These are phyloP conservation scores for Capronia coronata DNA, from an alignment of 2,329 filamentous ascomycete genomes.

Conservation along the genomic window DNA sequence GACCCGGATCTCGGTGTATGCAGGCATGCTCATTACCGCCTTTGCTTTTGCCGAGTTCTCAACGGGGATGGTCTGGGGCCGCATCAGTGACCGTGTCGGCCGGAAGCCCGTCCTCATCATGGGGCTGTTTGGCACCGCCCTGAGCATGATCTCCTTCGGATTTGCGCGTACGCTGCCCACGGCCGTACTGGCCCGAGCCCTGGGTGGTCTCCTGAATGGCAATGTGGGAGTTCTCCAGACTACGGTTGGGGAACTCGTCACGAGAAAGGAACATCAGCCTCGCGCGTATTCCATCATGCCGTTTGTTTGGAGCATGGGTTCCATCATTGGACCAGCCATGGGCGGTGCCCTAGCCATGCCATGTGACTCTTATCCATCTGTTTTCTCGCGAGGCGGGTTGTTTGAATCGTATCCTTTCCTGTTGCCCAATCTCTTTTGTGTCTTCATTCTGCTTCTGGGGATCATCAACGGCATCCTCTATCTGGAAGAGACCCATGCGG, in stretches of 20 bases:
- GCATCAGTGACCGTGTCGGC: constrained; percentile 83
- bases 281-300: constrained; percentile 97
- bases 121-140: constrained; percentile 80
- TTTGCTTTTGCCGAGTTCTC: constrained; percentile 95
- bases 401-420: constrained; percentile 87
- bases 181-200: constrained; percentile 76
- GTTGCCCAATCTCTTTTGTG: constrained; percentile 85
- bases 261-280: constrained; percentile 86
- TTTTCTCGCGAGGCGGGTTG: constrained; percentile 67
- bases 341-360: constrained; percentile 85
- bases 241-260: constrained; percentile 88
- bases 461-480: constrained; percentile 76
- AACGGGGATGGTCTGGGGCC: constrained; percentile 87
- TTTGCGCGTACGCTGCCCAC: constrained; percentile 76
- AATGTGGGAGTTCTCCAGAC: constrained; percentile 95
- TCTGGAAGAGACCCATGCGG: constrained; percentile 86
- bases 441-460: constrained; percentile 67
- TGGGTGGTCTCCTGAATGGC: constrained; percentile 88
- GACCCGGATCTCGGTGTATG: constrained; percentile 80
- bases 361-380: constrained; percentile 68
- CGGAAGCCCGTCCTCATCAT: constrained; percentile 86
- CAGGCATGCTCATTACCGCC: constrained; percentile 90
- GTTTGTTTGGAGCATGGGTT: constrained; percentile 95
- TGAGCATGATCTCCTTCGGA: constrained; percentile 90
- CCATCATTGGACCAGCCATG: constrained; percentile 85